Percentiles rank a stretch among this genome's conserved stretches.
Conservation (phyloP, 768 basidiomycete genomes). For the Leucosporidium yakuticum region DNA sequence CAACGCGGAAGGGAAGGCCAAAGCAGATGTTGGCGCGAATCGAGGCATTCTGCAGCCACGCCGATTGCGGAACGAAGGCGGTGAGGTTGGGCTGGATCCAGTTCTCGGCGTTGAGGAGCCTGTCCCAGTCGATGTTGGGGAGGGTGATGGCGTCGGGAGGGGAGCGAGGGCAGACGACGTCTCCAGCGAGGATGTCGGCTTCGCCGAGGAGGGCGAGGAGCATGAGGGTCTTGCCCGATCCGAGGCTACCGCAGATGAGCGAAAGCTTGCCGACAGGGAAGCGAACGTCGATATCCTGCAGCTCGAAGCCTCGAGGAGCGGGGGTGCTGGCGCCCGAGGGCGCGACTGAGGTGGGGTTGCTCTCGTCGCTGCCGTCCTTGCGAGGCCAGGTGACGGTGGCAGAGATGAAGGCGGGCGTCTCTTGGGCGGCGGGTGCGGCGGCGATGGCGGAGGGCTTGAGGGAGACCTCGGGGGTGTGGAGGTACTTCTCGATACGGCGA, state of each 20-base stretch:
- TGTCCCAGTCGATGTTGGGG: conserved; percentile 36
- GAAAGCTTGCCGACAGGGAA: conserved; percentile 64
- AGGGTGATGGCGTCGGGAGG: conserved; percentile 33
- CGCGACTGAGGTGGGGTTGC: neutral
- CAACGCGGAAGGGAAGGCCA: conserved; percentile 53
- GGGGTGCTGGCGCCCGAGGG: conserved; percentile 5
- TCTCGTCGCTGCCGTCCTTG: neutral
- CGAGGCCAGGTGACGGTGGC: conserved; percentile 43
- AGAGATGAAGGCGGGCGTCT: conserved; percentile 39
- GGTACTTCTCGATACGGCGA: conserved; percentile 43
- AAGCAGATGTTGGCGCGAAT: conserved; percentile 55
- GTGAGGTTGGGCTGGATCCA: conserved; percentile 42
- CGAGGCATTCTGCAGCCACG: conserved; percentile 54
- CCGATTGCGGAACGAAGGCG: conserved; percentile 61
- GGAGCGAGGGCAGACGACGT: conserved; percentile 25
- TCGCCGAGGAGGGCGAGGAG: conserved; percentile 39
- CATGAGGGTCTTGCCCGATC: conserved; percentile 31
- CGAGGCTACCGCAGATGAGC: conserved; percentile 25
- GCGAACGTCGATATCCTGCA: conserved; percentile 54
- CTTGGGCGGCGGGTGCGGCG: neutral
- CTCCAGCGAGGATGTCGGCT: conserved; percentile 37
- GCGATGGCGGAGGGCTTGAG: conserved; percentile 33
- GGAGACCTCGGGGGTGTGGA: conserved; percentile 44
- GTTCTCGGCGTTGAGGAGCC: conserved; percentile 21
- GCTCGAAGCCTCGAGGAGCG: conserved; percentile 32